A percentile compares a stretch with the other conserved stretches of the same genome.
Conservation (phyloP, 1,284 basidiomycete species). For the Dichomitus squalens region DNA sequence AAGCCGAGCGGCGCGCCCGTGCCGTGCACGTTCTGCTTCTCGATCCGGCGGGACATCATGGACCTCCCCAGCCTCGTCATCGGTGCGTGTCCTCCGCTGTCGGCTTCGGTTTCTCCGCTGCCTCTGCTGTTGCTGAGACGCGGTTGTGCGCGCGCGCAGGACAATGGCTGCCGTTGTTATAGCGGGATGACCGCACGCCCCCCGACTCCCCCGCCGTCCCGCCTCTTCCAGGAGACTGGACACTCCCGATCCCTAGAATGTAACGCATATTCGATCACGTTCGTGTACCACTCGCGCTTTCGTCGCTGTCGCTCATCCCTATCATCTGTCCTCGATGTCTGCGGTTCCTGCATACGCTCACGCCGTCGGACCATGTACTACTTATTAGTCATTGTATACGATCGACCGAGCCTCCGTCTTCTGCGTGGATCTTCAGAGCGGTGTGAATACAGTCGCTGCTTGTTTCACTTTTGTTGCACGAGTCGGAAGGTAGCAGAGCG, state of each 20-base stretch:
- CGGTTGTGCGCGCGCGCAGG: conserved; percentile 40
- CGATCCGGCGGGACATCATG: conserved; percentile 89
- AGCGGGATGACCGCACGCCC: conserved; percentile 15
- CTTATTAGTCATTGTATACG: conserved; percentile 7
- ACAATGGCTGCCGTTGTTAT: conserved; percentile 77
- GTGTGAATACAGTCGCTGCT: too few relatives aligned
- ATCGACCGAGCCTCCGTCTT: neutral
- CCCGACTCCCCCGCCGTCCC: neutral
- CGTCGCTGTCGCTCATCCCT: conserved; percentile 7
- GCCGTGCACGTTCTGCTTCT: conserved; percentile 90
- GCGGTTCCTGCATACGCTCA: neutral
- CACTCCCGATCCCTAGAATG: too few relatives aligned
- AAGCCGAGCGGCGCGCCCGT: conserved; percentile 84
- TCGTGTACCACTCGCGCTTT: neutral
- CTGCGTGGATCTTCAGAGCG: too few relatives aligned
- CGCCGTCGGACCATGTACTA: neutral
- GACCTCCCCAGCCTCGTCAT: conserved; percentile 87
- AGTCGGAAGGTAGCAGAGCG: too few relatives aligned
- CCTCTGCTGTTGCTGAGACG: neutral
- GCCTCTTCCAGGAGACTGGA: too few relatives aligned
- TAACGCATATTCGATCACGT: too few relatives aligned
- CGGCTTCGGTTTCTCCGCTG: neutral
- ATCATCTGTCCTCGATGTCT: neutral
- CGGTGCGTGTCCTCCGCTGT: too few relatives aligned
- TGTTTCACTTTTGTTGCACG: too few relatives aligned